These are phyloP conservation scores for Rehmannia glutinosa DNA, from an alignment of 257 asterid genomes.

Conservation along the genomic window DNA sequence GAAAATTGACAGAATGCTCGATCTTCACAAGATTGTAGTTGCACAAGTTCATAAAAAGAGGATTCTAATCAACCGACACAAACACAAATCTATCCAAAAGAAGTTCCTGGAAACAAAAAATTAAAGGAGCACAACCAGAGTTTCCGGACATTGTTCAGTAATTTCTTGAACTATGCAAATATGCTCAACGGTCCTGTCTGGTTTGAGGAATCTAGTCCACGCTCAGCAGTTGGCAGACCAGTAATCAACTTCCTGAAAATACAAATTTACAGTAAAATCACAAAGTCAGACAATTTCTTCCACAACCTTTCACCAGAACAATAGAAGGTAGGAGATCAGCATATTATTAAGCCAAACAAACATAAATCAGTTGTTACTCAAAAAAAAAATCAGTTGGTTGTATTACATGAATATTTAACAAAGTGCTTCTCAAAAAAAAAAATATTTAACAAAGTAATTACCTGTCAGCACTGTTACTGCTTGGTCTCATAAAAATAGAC, in stretches of 20 bases:
- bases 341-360: no score
- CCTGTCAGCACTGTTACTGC: conserved; percentile 50
- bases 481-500: conserved; percentile 51
- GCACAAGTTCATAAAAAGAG: background rate
- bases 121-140: background rate
- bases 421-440: no score
- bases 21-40: background rate
- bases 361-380: no score
- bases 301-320: no score
- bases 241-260: conserved; percentile 64
- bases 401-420: no score
- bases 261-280: conserved; percentile 3
- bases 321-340: no score
- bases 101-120: background rate
- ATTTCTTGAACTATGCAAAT: conserved; percentile 40
- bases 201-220: conserved; percentile 80
- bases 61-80: background rate
- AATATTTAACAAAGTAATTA: conserved; percentile 12
- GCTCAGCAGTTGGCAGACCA: conserved; percentile 68
- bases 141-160: background rate
- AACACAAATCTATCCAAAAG: background rate
- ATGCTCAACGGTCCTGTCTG: conserved; percentile 73
- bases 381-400: background rate
- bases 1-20: background rate
- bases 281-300: background rate